A percentile compares a stretch with the other conserved stretches of the same genome.
Evolutionary conservation across 371 early-diverging fungal species (phyloP).

Genomic region (Zopfochytrium polystomum): DNA sequence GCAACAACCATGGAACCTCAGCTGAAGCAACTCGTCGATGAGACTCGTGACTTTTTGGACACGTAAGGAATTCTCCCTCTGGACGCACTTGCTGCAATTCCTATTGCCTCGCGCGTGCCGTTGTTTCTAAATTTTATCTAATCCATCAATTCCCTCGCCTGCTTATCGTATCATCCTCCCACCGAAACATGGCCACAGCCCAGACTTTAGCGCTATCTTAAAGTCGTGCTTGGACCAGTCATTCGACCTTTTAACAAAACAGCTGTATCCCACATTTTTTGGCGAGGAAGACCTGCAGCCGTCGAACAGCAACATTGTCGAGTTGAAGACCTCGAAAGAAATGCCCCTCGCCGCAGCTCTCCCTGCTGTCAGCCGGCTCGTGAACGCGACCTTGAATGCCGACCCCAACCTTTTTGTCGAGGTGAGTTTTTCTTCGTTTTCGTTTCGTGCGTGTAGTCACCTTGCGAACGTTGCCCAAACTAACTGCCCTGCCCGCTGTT

Average conservation of each 20-base stretch:
- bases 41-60: slow-evolving; percentile 77
- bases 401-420: slow-evolving; percentile 79
- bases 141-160: too few species aligned
- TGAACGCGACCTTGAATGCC: slow-evolving; percentile 76
- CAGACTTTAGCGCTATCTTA: slow-evolving; percentile 59
- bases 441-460: not conserved
- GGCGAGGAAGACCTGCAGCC: slow-evolving; percentile 2
- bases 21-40: slow-evolving; percentile 67
- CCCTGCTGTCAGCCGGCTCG: slow-evolving; percentile 72
- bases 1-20: slow-evolving; percentile 44
- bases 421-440: slow-evolving; percentile 28
- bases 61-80: too few species aligned
- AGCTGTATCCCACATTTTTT: slow-evolving; percentile 31
- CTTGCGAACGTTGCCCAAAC: not conserved
- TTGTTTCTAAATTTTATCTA: too few species aligned
- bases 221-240: slow-evolving; percentile 56
- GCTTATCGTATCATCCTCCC: too few species aligned
- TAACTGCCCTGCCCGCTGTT: not conserved
- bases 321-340: slow-evolving; percentile 17
- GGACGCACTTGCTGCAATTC: too few species aligned
- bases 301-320: not conserved
- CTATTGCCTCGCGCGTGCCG: too few species aligned
- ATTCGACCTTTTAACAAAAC: slow-evolving; percentile 52
- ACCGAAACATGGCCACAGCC: too few species aligned
- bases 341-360: slow-evolving; percentile 72